Conservation (phyloP, 805 yeast genomes). For the Monosporozyma servazzii region DNA sequence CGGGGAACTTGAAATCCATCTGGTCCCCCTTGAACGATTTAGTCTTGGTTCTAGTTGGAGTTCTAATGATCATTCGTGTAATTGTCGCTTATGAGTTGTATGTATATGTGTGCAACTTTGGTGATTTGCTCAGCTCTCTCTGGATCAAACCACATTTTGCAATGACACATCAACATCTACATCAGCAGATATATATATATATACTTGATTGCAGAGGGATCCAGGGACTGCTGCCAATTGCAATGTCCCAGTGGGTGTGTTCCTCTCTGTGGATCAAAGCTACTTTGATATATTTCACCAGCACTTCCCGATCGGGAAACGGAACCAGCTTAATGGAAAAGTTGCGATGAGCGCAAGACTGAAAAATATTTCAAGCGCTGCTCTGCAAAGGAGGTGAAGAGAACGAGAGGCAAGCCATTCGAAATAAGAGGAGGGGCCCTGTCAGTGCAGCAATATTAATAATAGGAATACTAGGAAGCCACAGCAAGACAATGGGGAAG, state of each 20-base stretch:
- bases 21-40: constrained; percentile 34
- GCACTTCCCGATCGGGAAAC: constrained; percentile 2
- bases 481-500: constrained; percentile 9
- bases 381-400: neutral
- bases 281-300: neutral
- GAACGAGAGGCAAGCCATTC: neutral
- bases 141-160: neutral
- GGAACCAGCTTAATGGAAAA: neutral
- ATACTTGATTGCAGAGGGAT: no score
- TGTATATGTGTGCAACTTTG: neutral
- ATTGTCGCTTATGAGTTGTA: neutral
- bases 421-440: neutral
- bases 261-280: no score
- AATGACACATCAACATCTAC: neutral
- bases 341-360: constrained; percentile 4
- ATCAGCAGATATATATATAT: neutral
- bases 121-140: neutral
- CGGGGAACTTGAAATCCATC: constrained; percentile 34
- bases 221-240: no score
- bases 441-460: no score
- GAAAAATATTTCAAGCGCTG: neutral
- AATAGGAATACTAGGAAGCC: no score
- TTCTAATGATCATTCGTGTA: constrained; percentile 13
- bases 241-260: no score
- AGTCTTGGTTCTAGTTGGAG: constrained; percentile 31